Base-by-base conservation (phyloP, 2,329 filamentous ascomycete species). In the Seiridium unicorne region DNA sequence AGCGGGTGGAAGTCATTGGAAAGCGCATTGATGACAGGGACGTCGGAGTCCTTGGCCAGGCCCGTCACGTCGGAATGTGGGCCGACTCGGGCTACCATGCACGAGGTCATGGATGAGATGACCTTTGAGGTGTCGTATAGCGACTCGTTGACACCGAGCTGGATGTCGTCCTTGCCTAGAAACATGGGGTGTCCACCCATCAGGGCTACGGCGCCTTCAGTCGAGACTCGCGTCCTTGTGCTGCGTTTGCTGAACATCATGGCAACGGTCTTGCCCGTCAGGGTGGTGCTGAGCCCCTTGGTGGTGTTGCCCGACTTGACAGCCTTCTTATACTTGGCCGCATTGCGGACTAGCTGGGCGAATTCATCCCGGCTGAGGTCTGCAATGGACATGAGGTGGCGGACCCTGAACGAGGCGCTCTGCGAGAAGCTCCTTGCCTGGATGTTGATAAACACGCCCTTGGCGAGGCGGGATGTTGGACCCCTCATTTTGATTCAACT, bases 191-290 rank as follows among this genome's bases (percentile, higher is more conserved):
- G 90, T 0, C 94, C 95, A 44, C 93, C 93, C 81, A 99, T 84
- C 61, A 91, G 81, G n/a, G 89, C 86, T 44, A 97, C 88, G 10
- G 95, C 95, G 6, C 90, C 90, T 80, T 99, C 95, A 1, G 93
- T 97, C 1, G 93, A 97, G 38, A 99, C 89, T 63, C 95, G 88
- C 10, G 95, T 99, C 62, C 95, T 87, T 10, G 95, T 99, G 69
- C 91, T 96, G 66, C 93, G 88, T 80, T 99, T 99, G 83, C 85
- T 96, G 81, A 99, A 99, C 83, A 96, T 92, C 88, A 99, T 90
- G 66, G 95, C 94, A 38, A 99, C 86, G 0, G 93, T 93, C 75
- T 92, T 87, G 57, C 92, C 91, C 1, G 84, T 77, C 63, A 99
- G 78, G 9, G 85, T 80, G 46, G 83, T 81, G 58, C 83, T 78